These are phyloP conservation scores for Globomyces sp. DNA, from an alignment of 371 early-diverging fungal species.

Conservation along the genomic window DNA sequence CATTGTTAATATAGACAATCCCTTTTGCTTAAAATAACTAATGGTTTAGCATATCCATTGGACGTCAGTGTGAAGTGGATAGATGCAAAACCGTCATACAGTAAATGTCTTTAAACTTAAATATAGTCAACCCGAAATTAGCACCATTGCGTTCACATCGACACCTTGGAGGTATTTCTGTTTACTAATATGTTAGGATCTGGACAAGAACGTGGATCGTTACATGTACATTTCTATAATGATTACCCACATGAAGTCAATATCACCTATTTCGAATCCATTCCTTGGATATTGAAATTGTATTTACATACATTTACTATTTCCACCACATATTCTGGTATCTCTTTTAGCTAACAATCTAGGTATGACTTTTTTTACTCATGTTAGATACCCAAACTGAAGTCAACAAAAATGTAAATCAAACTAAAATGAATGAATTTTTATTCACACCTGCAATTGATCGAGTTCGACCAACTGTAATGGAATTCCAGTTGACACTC, in stretches of 20 bases:
- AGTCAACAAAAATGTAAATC: not conserved
- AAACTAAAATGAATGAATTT: not conserved
- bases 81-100: not conserved
- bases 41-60: no score
- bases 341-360: no score
- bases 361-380: not conserved
- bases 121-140: not conserved
- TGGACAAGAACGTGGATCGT: conserved; percentile 84
- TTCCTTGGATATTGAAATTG: conserved; percentile 90
- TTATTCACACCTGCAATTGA: conserved; percentile 7
- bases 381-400: not conserved
- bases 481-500: conserved; percentile 70
- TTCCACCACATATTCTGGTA: not conserved
- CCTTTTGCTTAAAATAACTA: not conserved
- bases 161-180: conserved; percentile 60
- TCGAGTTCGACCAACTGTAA: conserved; percentile 71
- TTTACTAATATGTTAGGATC: conserved; percentile 4
- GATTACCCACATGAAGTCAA: conserved; percentile 45
- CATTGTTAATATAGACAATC: conserved; percentile 8
- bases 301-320: conserved; percentile 78
- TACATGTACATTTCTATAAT: conserved; percentile 71
- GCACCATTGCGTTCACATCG: conserved; percentile 64
- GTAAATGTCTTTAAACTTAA: no score
- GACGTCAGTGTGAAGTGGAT: not conserved
- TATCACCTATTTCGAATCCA: conserved; percentile 68